Conservation (phyloP, 2,329 filamentous ascomycete genomes). For the Epichloe coenophiala region DNA sequence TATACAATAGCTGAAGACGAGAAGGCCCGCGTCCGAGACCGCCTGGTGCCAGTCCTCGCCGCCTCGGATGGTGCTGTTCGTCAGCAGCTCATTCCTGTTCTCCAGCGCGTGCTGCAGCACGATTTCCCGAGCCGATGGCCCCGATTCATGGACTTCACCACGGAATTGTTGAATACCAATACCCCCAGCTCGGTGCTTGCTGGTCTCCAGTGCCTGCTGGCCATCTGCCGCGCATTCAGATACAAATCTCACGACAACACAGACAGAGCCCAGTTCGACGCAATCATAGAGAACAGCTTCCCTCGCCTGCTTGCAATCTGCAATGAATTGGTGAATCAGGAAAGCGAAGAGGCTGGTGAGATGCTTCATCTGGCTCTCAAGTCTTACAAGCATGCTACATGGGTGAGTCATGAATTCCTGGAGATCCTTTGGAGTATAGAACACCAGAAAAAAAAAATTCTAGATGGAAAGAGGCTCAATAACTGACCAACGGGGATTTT, state of each 20-base stretch:
- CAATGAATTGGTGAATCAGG: conserved; percentile 77
- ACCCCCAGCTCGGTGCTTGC: conserved; percentile 80
- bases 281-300: conserved; percentile 85
- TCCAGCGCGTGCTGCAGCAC: conserved; percentile 90
- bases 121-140: conserved; percentile 95
- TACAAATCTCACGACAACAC: conserved; percentile 76
- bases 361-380: conserved; percentile 94
- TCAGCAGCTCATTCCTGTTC: conserved; percentile 82
- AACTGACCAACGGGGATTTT: background rate
- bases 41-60: conserved; percentile 79
- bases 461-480: background rate
- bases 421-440: background rate
- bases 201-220: conserved; percentile 83
- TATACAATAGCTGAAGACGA: conserved; percentile 76
- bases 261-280: conserved; percentile 73
- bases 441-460: too few relatives aligned
- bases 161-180: conserved; percentile 77
- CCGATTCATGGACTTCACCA: conserved; percentile 81
- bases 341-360: conserved; percentile 86
- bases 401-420: conserved; percentile 40
- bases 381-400: conserved; percentile 96
- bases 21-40: conserved; percentile 74
- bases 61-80: conserved; percentile 68
- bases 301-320: conserved; percentile 78
- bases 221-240: conserved; percentile 88